Evolutionary conservation across 768 basidiomycete species (phyloP).

Genomic region (Collybia sp.): DNA sequence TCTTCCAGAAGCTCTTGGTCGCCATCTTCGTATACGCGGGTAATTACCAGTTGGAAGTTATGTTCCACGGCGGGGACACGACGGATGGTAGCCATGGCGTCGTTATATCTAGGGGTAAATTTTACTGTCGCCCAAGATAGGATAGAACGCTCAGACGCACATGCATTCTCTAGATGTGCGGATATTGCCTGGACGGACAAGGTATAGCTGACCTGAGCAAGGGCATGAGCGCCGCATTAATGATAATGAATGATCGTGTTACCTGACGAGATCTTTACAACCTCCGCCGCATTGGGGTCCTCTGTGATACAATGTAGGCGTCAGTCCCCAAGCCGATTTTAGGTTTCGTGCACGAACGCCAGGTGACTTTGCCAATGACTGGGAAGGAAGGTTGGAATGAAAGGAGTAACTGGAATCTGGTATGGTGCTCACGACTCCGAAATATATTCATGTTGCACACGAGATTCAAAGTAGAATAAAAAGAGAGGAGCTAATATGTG

Average conservation of each 20-base stretch:
- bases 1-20: conserved; percentile 94
- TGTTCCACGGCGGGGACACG: conserved; percentile 72
- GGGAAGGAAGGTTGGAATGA: conserved; percentile 14
- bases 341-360: conserved; percentile 62
- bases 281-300: conserved; percentile 91
- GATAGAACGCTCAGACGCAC: conserved; percentile 39
- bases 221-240: not conserved
- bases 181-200: conserved; percentile 87
- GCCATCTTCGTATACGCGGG: conserved; percentile 95
- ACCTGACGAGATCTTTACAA: conserved; percentile 88
- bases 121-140: conserved; percentile 2
- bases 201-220: conserved; percentile 68
- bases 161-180: conserved; percentile 96
- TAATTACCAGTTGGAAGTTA: conserved; percentile 89
- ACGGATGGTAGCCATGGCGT: conserved; percentile 92
- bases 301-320: conserved; percentile 45
- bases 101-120: conserved; percentile 60
- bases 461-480: conserved; percentile 6
- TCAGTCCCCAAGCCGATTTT: conserved; percentile 6
- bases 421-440: conserved; percentile 57
- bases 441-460: conserved; percentile 71
- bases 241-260: not conserved
- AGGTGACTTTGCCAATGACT: conserved; percentile 86
- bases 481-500: conserved; percentile 9
- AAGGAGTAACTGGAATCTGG: conserved; percentile 4